Base-by-base conservation (phyloP, 331 rosid species). In the Phaseolus coccineus region DNA sequence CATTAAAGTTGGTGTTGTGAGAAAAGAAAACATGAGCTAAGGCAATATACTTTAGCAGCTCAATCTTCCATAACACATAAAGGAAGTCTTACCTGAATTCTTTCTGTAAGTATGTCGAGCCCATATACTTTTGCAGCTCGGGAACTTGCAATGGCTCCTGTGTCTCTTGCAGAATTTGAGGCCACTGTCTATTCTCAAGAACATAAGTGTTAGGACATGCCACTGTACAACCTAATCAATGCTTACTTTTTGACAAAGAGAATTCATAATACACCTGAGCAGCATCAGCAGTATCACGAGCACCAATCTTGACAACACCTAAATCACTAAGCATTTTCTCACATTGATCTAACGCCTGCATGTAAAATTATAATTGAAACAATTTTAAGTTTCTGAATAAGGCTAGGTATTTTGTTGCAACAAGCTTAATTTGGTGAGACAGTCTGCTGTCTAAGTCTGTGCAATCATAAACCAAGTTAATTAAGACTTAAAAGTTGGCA, bases 331-430 rank as follows among this genome's bases (percentile, higher is more conserved):
- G 91, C 35, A 63, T 69, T 71, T 10, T 77, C 84, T 89, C 95
- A 85, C 98, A 94, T 71, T 92, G 98, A 78, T 80, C 86, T 74
- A 92, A 83, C 80, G 97, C 97, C 98, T 94, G 96, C 79, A 87
- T 70, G 58, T 22, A 51, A 76, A 71, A 67, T 68, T 73, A 71
- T 81, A 10, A 55, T 37, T 33, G 39, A 31, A 75, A 58, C 70
- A 35, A 40, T 42, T 73, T 25, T 42, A 28, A 77, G 56, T 63
- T 73, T 48, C 27, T 12, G 69, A 72, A 79, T 84, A 74, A 56
- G 56, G 70, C 73, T 53, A 19, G 47, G 58, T 61, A 68, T 61
- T 58, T 75, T 19, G 22, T 64, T 42, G 59, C 71, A 68, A 73
- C 33, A 48, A n/a, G 35, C 24, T 81, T 66, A 74, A 53, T 46